phyloP scores from a whole-genome alignment of 1,284 basidiomycete species.

The Clitocybe nebularis region DNA sequence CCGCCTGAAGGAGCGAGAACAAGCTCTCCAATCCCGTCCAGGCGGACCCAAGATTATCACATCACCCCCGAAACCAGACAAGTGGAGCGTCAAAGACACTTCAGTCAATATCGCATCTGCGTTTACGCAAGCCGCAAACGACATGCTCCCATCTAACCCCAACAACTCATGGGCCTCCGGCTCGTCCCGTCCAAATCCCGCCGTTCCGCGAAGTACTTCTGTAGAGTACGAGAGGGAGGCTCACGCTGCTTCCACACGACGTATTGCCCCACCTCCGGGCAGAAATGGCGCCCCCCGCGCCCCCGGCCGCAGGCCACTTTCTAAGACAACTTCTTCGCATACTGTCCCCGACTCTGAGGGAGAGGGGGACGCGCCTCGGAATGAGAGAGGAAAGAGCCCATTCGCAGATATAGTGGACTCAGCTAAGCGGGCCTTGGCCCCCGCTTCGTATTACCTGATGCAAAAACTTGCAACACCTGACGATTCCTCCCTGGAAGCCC shows the following conservation, averaged over 20 bases:
- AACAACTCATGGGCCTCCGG: conserved; percentile 65
- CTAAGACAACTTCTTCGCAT: conserved; percentile 45
- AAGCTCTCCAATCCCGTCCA: conserved; percentile 26
- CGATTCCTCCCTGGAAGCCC: conserved; percentile 22
- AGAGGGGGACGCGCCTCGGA: conserved; percentile 39
- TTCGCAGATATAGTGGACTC: conserved; percentile 53
- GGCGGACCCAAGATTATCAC: conserved; percentile 35
- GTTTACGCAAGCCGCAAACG: conserved; percentile 63
- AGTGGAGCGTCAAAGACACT: conserved; percentile 73
- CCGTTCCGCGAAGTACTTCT: conserved; percentile 65
- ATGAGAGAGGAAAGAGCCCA: conserved; percentile 58
- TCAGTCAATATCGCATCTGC: conserved; percentile 82
- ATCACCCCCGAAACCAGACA: conserved; percentile 53
- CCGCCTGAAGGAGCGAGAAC: conserved; percentile 48
- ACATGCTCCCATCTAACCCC: conserved; percentile 43
- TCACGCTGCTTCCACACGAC: conserved; percentile 46
- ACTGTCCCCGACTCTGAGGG: conserved; percentile 64
- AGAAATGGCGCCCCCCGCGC: conserved; percentile 32
- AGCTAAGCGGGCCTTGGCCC: conserved; percentile 45
- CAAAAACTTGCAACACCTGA: conserved; percentile 54
- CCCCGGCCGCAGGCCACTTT: conserved; percentile 38
- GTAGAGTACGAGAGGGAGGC: conserved; percentile 73
- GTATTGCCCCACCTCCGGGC: conserved; percentile 54
- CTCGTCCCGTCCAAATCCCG: conserved; percentile 39
- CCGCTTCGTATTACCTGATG: conserved; percentile 57